These are phyloP conservation scores for Urochloa ruziziensis DNA, from an alignment of 176 grass and related monocot species.

Conservation along the genomic window DNA sequence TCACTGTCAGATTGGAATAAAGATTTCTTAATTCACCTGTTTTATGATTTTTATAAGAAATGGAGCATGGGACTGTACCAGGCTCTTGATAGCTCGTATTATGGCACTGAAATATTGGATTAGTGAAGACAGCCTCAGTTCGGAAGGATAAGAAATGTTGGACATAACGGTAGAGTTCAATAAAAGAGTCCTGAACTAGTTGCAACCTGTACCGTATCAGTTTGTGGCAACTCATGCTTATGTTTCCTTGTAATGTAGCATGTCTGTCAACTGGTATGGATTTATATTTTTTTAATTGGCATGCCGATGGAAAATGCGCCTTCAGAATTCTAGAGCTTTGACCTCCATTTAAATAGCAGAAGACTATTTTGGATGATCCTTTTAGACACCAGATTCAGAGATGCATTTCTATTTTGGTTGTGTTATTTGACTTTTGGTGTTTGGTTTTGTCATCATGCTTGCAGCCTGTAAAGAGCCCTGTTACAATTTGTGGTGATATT, in stretches of 20 bases:
- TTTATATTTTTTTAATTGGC: not conserved
- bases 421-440: slow-evolving; percentile 5
- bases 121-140: not conserved
- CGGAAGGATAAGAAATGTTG: not conserved
- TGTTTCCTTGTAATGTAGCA: not conserved
- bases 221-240: not conserved
- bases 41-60: not conserved
- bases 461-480: slow-evolving; percentile 96
- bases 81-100: not conserved
- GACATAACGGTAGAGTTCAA: not conserved
- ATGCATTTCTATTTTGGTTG: not conserved
- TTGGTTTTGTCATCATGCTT: slow-evolving; percentile 27
- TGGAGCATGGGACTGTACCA: not conserved
- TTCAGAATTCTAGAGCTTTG: not conserved
- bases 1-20: not conserved
- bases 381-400: not conserved
- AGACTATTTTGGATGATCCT: not conserved
- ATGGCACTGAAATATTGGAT: not conserved
- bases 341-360: not conserved
- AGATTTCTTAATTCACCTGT: not conserved
- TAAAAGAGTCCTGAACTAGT: not conserved
- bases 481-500: slow-evolving; percentile 98
- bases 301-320: not conserved
- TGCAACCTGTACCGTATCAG: not conserved
- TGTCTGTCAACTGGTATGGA: not conserved